Base-by-base conservation (phyloP, 1,139 yeast species). In the Diutina mesorugosa region DNA sequence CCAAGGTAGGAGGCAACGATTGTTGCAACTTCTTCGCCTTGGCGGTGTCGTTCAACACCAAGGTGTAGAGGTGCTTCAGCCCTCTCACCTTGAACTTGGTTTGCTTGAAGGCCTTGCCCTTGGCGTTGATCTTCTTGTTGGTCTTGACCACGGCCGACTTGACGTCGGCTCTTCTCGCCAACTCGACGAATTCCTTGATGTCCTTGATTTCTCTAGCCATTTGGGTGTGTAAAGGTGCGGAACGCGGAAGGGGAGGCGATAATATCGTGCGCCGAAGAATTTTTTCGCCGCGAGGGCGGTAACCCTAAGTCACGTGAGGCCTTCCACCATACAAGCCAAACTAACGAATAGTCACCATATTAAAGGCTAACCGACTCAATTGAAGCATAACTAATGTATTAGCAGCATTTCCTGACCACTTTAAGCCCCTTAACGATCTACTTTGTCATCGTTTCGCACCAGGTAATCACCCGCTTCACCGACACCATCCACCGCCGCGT, bases 81-180 rank as follows among this genome's bases (percentile, higher is more conserved):
- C 97, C 97, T 84, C 99, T 90, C 73, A 93, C 90, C 90, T 95
- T 93, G 93, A 93, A 93, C 82, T 93, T 93, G 83, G 97, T 90
- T 80, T 87, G 91, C 80, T 87, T 86, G 84, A 83, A 81, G 69
- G 80, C 80, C 82, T 86, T 86, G 77, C 95, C 96, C 80, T 84
- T 84, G 67, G 87, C 81, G 79, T 84, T 85, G 71, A 84, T 68
- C 83, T 90, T 90, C 80, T 85, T 79, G 91, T 90, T 89, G 74
- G 83, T 81, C 83, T 87, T 89, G 80, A 90, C 85, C 74, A 91
- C 86, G 69, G 96, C 97, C 64, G 88, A 78, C 80, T 84, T 84
- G 76, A 93, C 91, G 84, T 91, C 99, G 72, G 91, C 83, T 85
- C 98, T 86, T 83, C 95, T 89, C 74, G 98, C 91, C 77, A 90